Conservation (phyloP, 306 rosid species). For the Castanopsis chinensis region DNA sequence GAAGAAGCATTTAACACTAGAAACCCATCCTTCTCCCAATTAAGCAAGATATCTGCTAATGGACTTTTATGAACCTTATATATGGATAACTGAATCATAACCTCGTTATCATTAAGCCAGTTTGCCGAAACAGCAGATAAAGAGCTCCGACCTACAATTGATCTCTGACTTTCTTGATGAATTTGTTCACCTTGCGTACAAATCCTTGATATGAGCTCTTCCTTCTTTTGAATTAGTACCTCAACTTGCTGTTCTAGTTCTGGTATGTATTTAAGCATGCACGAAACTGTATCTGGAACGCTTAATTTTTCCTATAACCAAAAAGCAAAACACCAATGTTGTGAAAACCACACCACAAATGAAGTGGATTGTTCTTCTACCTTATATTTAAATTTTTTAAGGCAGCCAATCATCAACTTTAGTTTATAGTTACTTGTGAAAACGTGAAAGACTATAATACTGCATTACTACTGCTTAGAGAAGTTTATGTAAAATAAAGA, state of each 20-base stretch:
- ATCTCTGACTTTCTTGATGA: neutral
- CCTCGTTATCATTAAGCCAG: slow-evolving; percentile 48
- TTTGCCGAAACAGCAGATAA: slow-evolving; percentile 45
- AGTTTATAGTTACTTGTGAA: too few species aligned
- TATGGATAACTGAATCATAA: slow-evolving; percentile 52
- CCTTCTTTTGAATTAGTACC: slow-evolving; percentile 48
- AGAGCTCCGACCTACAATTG: slow-evolving; percentile 3
- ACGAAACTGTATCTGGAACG: slow-evolving; percentile 60
- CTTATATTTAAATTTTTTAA: neutral
- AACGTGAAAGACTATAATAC: too few species aligned
- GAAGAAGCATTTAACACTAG: slow-evolving; percentile 57
- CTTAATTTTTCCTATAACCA: slow-evolving; percentile 58
- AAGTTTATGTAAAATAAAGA: too few species aligned
- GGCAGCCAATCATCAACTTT: too few species aligned
- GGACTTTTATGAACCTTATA: slow-evolving; percentile 18
- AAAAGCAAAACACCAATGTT: neutral
- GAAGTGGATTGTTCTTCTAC: neutral
- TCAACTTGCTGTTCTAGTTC: slow-evolving; percentile 58
- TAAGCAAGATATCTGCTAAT: slow-evolving; percentile 40
- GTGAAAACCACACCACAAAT: neutral
- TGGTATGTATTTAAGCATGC: slow-evolving; percentile 58
- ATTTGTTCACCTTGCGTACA: slow-evolving; percentile 12
- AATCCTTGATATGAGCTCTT: slow-evolving; percentile 37
- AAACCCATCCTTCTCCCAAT: slow-evolving; percentile 53
- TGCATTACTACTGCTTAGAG: too few species aligned